A percentile compares a stretch with the other conserved stretches of the same genome.
phyloP scores from a whole-genome alignment of 805 yeast genomes.

The Nakazawaea pomicola region DNA sequence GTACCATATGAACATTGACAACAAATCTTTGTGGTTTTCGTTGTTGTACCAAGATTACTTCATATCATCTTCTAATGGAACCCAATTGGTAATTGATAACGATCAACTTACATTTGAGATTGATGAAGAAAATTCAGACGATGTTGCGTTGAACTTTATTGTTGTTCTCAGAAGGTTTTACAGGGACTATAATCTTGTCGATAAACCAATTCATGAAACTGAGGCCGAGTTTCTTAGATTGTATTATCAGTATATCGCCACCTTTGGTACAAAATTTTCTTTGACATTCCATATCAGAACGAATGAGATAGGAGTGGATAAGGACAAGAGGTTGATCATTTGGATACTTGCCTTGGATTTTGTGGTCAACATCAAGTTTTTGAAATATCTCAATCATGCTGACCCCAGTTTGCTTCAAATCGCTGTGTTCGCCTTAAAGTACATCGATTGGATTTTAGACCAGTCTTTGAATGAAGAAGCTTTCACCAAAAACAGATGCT shows the following conservation, averaged over 20 bases:
- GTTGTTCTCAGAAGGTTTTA: not conserved
- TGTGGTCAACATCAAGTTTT: conserved; percentile 1
- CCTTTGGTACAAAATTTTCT: conserved; percentile 6
- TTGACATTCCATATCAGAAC: conserved; percentile 9
- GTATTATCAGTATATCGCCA: not conserved
- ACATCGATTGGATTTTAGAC: conserved; percentile 3
- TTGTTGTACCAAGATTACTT: conserved; percentile 8
- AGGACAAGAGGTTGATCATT: conserved; percentile 6
- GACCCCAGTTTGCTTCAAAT: not conserved
- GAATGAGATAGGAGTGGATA: conserved; percentile 1
- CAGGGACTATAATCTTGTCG: not conserved
- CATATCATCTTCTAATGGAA: not conserved
- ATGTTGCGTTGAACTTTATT: not conserved
- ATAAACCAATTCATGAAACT: not conserved
- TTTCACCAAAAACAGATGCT: conserved; percentile 7
- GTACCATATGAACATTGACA: not conserved
- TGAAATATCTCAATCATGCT: not conserved
- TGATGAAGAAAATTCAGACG: conserved; percentile 9
- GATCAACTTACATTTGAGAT: not conserved
- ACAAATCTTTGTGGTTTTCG: not conserved
- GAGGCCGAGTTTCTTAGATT: not conserved
- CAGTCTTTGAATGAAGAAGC: conserved; percentile 5
- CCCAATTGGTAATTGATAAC: conserved; percentile 2
- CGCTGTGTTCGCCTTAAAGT: not conserved
- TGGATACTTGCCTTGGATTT: conserved; percentile 1